Percentiles rank a stretch among this genome's conserved stretches.
Evolutionary conservation across 805 yeast genomes (phyloP).

Genomic region (Nakazawaea wyomingensis): DNA sequence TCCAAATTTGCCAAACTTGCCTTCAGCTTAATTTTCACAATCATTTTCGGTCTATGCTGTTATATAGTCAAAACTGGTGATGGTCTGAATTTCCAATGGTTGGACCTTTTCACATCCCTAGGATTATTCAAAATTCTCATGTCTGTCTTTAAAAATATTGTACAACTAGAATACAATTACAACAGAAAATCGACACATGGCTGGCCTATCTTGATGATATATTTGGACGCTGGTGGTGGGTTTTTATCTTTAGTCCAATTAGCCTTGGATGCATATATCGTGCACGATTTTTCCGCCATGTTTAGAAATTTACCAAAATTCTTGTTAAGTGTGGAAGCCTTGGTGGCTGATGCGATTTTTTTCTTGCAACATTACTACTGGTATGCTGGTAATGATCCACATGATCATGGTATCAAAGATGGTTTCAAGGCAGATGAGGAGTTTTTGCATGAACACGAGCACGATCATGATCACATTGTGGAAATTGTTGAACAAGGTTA

Average conservation of each 20-base stretch:
- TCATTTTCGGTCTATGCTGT: constrained; percentile 12
- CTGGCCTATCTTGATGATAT: constrained; percentile 31
- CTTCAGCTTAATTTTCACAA: constrained; percentile 14
- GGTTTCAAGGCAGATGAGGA: constrained; percentile 27
- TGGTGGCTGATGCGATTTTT: constrained; percentile 24
- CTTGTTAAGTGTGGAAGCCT: constrained; percentile 26
- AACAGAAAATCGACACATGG: constrained; percentile 31
- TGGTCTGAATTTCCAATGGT: constrained; percentile 22
- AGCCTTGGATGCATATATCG: constrained; percentile 23
- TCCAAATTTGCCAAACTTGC: constrained; percentile 19
- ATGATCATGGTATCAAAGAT: constrained; percentile 20
- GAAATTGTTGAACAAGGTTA: constrained; percentile 4
- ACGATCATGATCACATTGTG: constrained; percentile 26
- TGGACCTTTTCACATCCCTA: constrained; percentile 26
- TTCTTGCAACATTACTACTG: constrained; percentile 28
- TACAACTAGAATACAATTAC: constrained; percentile 28
- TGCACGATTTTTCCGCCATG: constrained; percentile 20
- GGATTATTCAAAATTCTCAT: constrained; percentile 28
- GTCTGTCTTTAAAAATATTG: constrained; percentile 31
- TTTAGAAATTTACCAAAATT: constrained; percentile 28
- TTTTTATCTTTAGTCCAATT: constrained; percentile 25
- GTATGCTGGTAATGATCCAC: constrained; percentile 22
- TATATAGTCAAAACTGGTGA: constrained; percentile 17
- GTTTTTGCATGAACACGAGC: constrained; percentile 25
- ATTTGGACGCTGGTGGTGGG: constrained; percentile 28